Evolutionary conservation across 2,329 filamentous ascomycete species (phyloP).

Genomic region (Talaromyces funiculosus): DNA sequence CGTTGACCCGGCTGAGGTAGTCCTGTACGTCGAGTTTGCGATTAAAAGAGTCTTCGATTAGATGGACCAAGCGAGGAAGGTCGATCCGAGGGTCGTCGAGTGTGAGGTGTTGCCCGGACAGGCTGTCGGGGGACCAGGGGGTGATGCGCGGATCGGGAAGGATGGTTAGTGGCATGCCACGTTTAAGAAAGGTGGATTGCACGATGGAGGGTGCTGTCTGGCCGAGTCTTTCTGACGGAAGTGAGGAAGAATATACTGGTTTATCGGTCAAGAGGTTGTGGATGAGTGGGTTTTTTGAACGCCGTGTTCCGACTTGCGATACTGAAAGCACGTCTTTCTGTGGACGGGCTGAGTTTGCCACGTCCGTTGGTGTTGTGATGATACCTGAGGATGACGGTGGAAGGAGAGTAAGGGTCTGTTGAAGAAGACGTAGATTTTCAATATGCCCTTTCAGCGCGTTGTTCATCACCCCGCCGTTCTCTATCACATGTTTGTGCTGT

Average conservation of each 20-base stretch:
- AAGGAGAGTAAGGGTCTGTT: constrained; percentile 65
- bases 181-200: constrained; percentile 78
- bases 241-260: constrained; percentile 82
- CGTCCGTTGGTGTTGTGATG: constrained; percentile 79
- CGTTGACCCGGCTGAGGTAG: constrained; percentile 74
- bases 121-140: constrained; percentile 65
- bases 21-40: constrained; percentile 75
- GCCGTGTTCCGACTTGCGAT: constrained; percentile 51
- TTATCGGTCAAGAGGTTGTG: constrained; percentile 96
- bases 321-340: constrained; percentile 27
- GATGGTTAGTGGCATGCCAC: constrained; percentile 81
- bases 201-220: constrained; percentile 36
- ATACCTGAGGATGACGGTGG: constrained; percentile 81
- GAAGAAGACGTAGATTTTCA: constrained; percentile 68
- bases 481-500: neutral
- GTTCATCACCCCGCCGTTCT: constrained; percentile 13
- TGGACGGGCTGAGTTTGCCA: constrained; percentile 54
- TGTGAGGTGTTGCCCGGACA: constrained; percentile 53
- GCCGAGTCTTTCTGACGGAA: constrained; percentile 63
- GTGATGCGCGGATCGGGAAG: constrained; percentile 63
- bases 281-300: constrained; percentile 76
- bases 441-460: constrained; percentile 46
- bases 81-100: constrained; percentile 79
- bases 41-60: constrained; percentile 92
- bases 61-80: constrained; percentile 69